Evolutionary conservation across 768 basidiomycete species (phyloP).

Genomic region (Xerocomus brunneocitrinus): DNA sequence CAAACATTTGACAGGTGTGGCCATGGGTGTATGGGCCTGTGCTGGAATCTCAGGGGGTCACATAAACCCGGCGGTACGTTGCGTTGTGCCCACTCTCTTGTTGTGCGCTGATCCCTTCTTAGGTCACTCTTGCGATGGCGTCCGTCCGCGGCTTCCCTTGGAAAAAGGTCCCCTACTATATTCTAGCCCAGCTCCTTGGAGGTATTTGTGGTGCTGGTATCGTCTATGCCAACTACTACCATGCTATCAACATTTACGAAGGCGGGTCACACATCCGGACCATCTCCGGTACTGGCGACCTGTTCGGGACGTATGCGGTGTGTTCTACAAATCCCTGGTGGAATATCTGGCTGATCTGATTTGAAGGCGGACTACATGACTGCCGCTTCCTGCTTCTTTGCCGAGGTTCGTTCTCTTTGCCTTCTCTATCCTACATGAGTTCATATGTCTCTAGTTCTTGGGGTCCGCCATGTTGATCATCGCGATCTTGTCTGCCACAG

Average conservation of each 20-base stretch:
- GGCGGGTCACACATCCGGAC: constrained; percentile 54
- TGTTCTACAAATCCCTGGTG: constrained; percentile 12
- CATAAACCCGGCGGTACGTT: constrained; percentile 63
- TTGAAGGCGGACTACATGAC: constrained; percentile 40
- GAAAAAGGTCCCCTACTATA: constrained; percentile 72
- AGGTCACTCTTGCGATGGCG: constrained; percentile 70
- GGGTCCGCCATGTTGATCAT: constrained; percentile 52
- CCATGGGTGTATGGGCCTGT: constrained; percentile 65
- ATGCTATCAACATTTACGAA: constrained; percentile 62
- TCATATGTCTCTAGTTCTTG: constrained; percentile 41
- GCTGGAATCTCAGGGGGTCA: constrained; percentile 71
- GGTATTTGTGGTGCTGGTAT: constrained; percentile 53
- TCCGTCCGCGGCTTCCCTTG: constrained; percentile 72
- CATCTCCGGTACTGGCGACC: constrained; percentile 47
- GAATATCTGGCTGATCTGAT: constrained; percentile 8
- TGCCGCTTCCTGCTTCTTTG: constrained; percentile 41
- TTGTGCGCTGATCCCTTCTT: neutral
- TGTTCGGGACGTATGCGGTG: constrained; percentile 63
- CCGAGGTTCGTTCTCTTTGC: constrained; percentile 31
- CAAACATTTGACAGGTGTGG: constrained; percentile 36
- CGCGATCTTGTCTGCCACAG: constrained; percentile 48
- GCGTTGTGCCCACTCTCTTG: neutral
- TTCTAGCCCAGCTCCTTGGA: constrained; percentile 60
- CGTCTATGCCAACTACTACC: constrained; percentile 61
- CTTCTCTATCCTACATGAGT: neutral